Evolutionary conservation across 2,329 filamentous ascomycete species (phyloP).

Genomic region (Claviceps sorghi): DNA sequence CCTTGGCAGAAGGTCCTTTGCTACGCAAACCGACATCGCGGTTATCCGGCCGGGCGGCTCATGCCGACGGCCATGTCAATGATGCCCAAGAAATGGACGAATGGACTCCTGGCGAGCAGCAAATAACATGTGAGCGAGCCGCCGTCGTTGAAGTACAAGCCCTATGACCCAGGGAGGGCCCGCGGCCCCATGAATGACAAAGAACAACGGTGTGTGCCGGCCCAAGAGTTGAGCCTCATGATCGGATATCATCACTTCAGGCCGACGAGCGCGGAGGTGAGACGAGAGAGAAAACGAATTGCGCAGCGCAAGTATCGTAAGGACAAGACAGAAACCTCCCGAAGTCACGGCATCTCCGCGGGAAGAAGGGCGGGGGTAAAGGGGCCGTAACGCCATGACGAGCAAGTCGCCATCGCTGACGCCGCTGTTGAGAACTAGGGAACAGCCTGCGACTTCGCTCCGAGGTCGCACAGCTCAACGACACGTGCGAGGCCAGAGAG

Average conservation of each 20-base stretch:
- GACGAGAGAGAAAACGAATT: not conserved
- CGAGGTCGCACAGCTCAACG: not conserved
- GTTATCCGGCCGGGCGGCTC: no score
- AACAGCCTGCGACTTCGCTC: not conserved
- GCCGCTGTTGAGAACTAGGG: not conserved
- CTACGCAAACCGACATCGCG: no score
- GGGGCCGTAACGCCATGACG: no score
- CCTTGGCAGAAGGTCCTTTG: no score
- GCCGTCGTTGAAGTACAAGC: not conserved
- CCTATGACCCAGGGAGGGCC: no score
- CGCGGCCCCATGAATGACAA: no score
- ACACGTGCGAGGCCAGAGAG: not conserved
- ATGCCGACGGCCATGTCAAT: not conserved
- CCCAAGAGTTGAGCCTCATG: not conserved
- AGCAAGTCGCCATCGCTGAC: not conserved
- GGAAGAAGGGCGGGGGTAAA: no score
- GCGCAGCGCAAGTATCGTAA: not conserved
- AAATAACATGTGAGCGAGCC: not conserved
- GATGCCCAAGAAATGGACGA: not conserved
- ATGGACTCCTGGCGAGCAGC: no score
- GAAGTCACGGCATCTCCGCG: no score
- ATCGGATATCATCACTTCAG: not conserved
- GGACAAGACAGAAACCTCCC: no score
- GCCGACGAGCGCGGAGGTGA: not conserved
- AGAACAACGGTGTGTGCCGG: not conserved